These are phyloP conservation scores for Fusarium armeniacum DNA, from an alignment of 2,329 filamentous ascomycete genomes.

Conservation along the genomic window DNA sequence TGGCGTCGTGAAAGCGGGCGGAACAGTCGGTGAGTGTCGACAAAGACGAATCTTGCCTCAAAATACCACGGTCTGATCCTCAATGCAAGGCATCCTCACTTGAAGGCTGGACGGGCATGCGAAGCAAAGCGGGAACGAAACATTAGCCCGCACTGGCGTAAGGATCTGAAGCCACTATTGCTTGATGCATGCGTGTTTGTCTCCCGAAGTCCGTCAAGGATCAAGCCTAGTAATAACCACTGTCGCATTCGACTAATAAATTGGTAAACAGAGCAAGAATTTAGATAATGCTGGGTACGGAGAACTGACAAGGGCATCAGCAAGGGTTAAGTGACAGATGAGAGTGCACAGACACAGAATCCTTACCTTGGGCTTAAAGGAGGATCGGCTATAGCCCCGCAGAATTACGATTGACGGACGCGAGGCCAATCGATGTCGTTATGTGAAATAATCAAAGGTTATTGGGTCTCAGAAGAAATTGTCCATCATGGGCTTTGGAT, in stretches of 20 bases:
- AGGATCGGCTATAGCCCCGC: constrained; percentile 44
- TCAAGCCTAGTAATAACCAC: constrained; percentile 32
- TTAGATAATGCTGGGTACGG: constrained; percentile 15
- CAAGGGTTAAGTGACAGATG: constrained; percentile 24
- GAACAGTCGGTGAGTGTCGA: constrained; percentile 50
- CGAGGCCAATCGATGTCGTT: constrained; percentile 48
- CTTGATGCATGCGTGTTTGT: constrained; percentile 41
- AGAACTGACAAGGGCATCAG: constrained; percentile 20
- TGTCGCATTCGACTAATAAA: constrained; percentile 14
- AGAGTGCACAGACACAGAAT: constrained; percentile 27
- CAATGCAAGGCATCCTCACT: constrained; percentile 45
- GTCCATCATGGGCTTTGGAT: constrained; percentile 28
- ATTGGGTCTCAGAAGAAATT: constrained; percentile 51
- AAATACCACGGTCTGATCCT: constrained; percentile 38
- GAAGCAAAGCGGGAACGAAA: constrained; percentile 47
- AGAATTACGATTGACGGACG: constrained; percentile 50
- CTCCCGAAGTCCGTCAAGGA: constrained; percentile 26
- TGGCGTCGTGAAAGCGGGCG: constrained; percentile 30
- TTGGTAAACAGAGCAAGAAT: constrained; percentile 21
- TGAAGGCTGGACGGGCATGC: constrained; percentile 46
- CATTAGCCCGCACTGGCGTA: constrained; percentile 47
- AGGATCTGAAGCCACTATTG: constrained; percentile 33
- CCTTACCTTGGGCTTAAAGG: constrained; percentile 28
- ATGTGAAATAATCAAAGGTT: constrained; percentile 31
- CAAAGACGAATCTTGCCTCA: constrained; percentile 28